Base-by-base conservation (phyloP, 495 filamentous ascomycete genomes). In the Elasticomyces elasticus region DNA sequence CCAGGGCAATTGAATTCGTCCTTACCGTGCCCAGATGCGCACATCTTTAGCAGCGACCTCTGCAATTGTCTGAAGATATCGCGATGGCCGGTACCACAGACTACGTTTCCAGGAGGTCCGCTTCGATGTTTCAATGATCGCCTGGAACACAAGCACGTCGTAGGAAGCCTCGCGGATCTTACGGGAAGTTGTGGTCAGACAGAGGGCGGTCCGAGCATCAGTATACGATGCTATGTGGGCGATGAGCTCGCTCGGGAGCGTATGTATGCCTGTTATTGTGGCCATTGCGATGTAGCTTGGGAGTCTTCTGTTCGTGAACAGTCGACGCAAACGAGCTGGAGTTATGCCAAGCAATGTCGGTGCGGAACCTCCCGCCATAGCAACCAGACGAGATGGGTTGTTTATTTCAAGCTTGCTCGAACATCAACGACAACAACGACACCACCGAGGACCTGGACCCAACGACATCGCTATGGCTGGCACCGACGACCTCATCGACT, bases 401-500 rank as follows among this genome's bases (percentile, higher is more conserved):
- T 37, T n/a, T 10, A n/a, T n/a, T 37, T 33, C 30, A 33, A 33
- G 30, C 35, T 40, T 17, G 35, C 35, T 40, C 12, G 13, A 40
- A 40, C 13, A 40, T 33, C 30, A n/a, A n/a, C 35, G 35, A 40
- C 13, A 40, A 12, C 35, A 17, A 40, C 35, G 35, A 40, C 35
- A 40, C 13, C 35, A 40, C 35, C 13, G 35, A 40, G 5, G 5
- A 5, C 4, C 12, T 17, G 4, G 35, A 40, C 35, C 5, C 25
- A 25, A 33, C 45, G 27, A 20, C 45, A 31, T 17, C 35, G n/a
- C n/a, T n/a, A 59, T 59, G 56, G 58, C 58, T 63, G 71, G 63
- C 49, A 65, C 76, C 27, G 73, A 78, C 28, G 79, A 84, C 58
- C 67, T 82, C 17, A 86, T 95, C 64, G 80, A 94, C 69, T 97